Percentiles rank a stretch among this genome's conserved stretches.
These are phyloP conservation scores for Glonium stellatum DNA, from an alignment of 495 filamentous ascomycete genomes.

Conservation along the genomic window DNA sequence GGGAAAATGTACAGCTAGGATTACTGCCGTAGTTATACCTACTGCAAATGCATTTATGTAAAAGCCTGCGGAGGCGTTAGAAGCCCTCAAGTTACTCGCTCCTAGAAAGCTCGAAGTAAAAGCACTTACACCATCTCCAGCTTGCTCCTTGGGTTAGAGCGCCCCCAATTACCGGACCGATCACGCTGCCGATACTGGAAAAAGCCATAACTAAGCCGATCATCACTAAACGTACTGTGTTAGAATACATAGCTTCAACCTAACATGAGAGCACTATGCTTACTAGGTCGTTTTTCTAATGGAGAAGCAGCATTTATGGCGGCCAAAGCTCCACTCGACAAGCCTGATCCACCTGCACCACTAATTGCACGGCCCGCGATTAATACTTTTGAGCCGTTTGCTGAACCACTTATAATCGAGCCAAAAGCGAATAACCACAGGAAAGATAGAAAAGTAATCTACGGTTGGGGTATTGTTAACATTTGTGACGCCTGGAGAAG, in stretches of 20 bases:
- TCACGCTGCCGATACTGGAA: conserved; percentile 31
- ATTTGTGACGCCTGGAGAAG: too few relatives aligned
- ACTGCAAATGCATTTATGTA: conserved; percentile 59
- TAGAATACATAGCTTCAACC: background rate
- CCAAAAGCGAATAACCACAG: conserved; percentile 10
- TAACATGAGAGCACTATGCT: background rate
- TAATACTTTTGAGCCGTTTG: conserved; percentile 6
- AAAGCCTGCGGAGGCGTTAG: conserved; percentile 46
- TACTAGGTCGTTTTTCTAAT: conserved; percentile 10
- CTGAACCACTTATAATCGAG: conserved; percentile 7
- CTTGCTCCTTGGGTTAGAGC: conserved; percentile 55
- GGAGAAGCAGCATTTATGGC: conserved; percentile 3
- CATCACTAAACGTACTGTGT: background rate
- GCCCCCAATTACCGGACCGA: conserved; percentile 55
- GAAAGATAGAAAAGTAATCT: conserved; percentile 5
- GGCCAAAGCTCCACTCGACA: conserved; percentile 5
- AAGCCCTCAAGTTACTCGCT: too few relatives aligned
- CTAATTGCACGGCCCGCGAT: conserved; percentile 10
- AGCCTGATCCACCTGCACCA: conserved; percentile 4
- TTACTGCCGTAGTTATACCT: conserved; percentile 43
- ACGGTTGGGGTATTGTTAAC: background rate
- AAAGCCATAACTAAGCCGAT: background rate
- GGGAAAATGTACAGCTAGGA: conserved; percentile 44
- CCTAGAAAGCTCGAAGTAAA: background rate
- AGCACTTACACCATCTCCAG: conserved; percentile 54